A percentile compares a stretch with the other conserved stretches of the same genome.
Evolutionary conservation across 179 eudicot species (phyloP).

Genomic region (Nepenthes alata): DNA sequence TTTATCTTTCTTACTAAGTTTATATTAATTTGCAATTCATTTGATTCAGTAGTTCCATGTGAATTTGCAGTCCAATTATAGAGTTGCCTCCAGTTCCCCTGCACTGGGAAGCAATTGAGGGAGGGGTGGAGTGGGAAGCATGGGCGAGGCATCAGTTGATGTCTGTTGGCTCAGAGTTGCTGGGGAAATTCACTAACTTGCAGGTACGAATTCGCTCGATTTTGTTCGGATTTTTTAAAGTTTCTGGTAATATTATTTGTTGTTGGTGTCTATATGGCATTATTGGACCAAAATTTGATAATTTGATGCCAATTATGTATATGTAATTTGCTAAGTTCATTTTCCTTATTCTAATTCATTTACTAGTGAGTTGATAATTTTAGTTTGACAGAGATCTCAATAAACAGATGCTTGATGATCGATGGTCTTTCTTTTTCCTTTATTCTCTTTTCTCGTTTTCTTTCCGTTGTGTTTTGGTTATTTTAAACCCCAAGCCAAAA

Average conservation of each 20-base stretch:
- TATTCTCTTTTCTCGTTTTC: too few species aligned
- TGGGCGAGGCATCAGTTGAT: constrained; percentile 69
- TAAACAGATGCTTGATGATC: too few species aligned
- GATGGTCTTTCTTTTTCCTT: too few species aligned
- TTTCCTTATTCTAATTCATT: too few species aligned
- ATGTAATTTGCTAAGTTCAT: not conserved
- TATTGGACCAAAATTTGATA: too few species aligned
- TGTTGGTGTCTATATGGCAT: too few species aligned
- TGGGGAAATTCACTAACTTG: constrained; percentile 61
- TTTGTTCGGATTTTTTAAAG: not conserved
- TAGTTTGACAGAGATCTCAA: too few species aligned
- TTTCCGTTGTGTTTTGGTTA: too few species aligned
- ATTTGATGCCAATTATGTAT: too few species aligned
- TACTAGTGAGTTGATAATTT: too few species aligned
- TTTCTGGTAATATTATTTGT: not conserved
- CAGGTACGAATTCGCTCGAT: constrained; percentile 36
- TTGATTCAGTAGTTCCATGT: not conserved
- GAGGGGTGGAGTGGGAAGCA: constrained; percentile 53
- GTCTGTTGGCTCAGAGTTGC: constrained; percentile 75
- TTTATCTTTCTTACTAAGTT: not conserved
- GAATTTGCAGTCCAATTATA: constrained; percentile 42
- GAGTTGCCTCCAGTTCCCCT: constrained; percentile 40
- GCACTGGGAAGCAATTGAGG: constrained; percentile 28
- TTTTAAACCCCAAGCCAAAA: too few species aligned
- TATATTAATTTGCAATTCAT: not conserved